Percentiles rank a stretch among this genome's conserved stretches.
phyloP scores from a whole-genome alignment of 495 filamentous ascomycete genomes.

The Pyronema omphalodes region DNA sequence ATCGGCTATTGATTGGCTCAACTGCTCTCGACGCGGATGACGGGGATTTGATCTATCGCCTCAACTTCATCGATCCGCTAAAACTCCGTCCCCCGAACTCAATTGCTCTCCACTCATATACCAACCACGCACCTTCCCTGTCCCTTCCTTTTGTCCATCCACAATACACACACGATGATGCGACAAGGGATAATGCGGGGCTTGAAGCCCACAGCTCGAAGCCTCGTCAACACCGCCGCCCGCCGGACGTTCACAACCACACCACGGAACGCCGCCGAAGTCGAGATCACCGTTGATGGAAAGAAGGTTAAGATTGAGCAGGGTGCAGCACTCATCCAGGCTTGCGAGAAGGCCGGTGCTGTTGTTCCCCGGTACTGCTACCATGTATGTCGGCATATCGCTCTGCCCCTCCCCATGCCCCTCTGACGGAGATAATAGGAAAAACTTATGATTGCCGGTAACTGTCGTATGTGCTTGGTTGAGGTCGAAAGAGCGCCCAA shows the following conservation, averaged over 20 bases:
- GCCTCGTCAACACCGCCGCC: slow-evolving; percentile 9
- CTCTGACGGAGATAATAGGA: slow-evolving; percentile 25
- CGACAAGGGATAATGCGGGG: slow-evolving; percentile 19
- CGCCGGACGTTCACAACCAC: slow-evolving; percentile 14
- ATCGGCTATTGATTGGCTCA: slow-evolving; percentile 2
- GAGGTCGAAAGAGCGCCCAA: slow-evolving; percentile 93
- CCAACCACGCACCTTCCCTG: not conserved
- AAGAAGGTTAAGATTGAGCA: slow-evolving; percentile 24
- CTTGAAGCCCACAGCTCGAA: slow-evolving; percentile 17
- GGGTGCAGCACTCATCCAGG: slow-evolving; percentile 91
- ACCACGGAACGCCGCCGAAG: slow-evolving; percentile 12
- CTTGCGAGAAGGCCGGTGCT: slow-evolving; percentile 89
- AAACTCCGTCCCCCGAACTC: not conserved
- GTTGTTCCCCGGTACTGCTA: slow-evolving; percentile 95
- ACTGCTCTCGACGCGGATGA: not conserved
- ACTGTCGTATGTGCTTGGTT: slow-evolving; percentile 98
- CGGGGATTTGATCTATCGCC: not conserved
- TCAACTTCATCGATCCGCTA: not conserved
- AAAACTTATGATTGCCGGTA: slow-evolving; percentile 96
- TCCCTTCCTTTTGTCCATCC: slow-evolving; percentile 6
- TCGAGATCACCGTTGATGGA: slow-evolving; percentile 24
- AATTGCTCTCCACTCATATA: slow-evolving; percentile 1
- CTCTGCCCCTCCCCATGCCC: slow-evolving; percentile 13
- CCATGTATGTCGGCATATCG: slow-evolving; percentile 44
- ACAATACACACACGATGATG: slow-evolving; percentile 16